A percentile compares a stretch with the other conserved stretches of the same genome.
Conservation (phyloP, 164 flowering plant species). For the Liriodendron chinense region DNA sequence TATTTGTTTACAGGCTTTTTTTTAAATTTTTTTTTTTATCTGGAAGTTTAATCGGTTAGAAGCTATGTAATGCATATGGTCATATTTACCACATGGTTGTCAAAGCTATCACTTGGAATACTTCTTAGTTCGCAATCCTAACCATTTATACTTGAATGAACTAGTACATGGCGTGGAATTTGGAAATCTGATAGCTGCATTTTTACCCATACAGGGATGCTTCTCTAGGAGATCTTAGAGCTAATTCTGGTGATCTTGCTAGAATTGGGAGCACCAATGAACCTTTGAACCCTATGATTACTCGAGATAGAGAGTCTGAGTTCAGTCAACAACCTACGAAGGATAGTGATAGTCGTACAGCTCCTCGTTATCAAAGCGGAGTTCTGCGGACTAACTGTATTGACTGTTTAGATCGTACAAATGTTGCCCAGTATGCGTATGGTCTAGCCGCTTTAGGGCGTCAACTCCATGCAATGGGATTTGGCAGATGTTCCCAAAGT, state of each 20-base stretch:
- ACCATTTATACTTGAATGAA: no score
- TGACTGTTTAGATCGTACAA: slow-evolving; percentile 97
- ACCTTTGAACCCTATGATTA: slow-evolving; percentile 32
- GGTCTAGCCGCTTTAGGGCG: slow-evolving; percentile 92
- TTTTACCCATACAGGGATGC: slow-evolving; percentile 48
- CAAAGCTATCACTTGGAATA: no score
- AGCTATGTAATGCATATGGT: no score
- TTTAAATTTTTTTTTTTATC: no score
- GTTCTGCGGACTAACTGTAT: slow-evolving; percentile 95
- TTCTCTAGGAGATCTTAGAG: slow-evolving; percentile 66
- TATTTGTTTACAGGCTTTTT: no score
- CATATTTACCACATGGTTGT: no score
- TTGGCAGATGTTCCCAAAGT: slow-evolving; percentile 77
- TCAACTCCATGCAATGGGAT: slow-evolving; percentile 90
- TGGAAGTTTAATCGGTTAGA: background rate
- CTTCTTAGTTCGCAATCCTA: no score
- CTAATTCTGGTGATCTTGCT: slow-evolving; percentile 55
- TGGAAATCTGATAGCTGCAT: background rate
- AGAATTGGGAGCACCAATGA: slow-evolving; percentile 58
- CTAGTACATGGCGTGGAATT: background rate
- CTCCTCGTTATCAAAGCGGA: slow-evolving; percentile 79
- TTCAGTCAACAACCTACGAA: slow-evolving; percentile 31
- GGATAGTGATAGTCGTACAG: slow-evolving; percentile 32
- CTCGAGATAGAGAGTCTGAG: slow-evolving; percentile 55
- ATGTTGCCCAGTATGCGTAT: slow-evolving; percentile 97